Percentiles rank a stretch among this genome's conserved stretches.
Evolutionary conservation across 169 alveolate genomes (phyloP).

Genomic region (Eimeria falciformis): DNA sequence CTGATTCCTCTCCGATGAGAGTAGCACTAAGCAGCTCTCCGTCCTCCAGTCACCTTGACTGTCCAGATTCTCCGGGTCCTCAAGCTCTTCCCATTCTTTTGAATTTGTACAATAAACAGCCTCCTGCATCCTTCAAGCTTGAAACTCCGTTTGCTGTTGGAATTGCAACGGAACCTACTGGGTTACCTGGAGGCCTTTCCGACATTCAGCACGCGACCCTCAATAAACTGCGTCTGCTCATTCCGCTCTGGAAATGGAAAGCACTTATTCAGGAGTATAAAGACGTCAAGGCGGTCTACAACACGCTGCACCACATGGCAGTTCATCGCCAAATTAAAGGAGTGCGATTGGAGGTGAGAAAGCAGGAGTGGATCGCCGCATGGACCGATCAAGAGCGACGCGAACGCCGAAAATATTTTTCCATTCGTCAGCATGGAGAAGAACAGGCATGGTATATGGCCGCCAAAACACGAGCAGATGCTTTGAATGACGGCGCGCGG

Average conservation of each 20-base stretch:
- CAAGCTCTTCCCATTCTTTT: too few relatives aligned
- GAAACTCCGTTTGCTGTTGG: neutral
- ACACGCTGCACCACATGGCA: neutral
- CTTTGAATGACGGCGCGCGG: neutral
- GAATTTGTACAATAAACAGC: neutral
- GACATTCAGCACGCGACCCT: neutral
- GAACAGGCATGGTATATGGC: neutral
- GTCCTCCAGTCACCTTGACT: too few relatives aligned
- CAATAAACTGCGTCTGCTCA: neutral
- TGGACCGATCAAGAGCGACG: neutral
- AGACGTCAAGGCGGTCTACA: neutral
- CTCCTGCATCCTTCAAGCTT: neutral
- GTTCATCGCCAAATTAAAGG: neutral
- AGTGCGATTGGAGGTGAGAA: neutral
- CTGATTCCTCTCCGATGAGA: too few relatives aligned
- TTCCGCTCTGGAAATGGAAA: neutral
- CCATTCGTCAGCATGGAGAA: neutral
- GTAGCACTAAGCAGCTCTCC: too few relatives aligned
- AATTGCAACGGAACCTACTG: neutral
- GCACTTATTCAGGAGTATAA: neutral
- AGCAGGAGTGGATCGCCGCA: conserved; percentile 11
- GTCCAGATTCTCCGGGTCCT: too few relatives aligned
- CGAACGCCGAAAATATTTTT: neutral
- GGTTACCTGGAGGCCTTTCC: neutral
- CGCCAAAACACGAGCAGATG: neutral